Evolutionary conservation across 2,329 filamentous ascomycete species (phyloP).

Genomic region (Xylaria polymorpha): DNA sequence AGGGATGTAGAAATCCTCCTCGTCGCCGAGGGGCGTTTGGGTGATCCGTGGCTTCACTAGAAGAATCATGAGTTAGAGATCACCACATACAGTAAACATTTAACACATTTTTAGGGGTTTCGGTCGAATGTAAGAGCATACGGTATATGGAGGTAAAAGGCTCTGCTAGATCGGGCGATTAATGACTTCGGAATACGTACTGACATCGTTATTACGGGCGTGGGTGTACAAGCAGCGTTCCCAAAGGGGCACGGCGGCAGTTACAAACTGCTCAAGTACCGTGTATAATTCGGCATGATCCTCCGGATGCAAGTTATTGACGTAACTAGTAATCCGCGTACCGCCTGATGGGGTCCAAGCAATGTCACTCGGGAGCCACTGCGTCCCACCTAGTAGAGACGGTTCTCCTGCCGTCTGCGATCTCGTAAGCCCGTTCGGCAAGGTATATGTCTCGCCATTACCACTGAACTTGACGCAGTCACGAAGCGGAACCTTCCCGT

Average conservation of each 20-base stretch:
- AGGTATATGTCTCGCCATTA: constrained; percentile 46
- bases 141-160: neutral
- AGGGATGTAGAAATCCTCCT: constrained; percentile 26
- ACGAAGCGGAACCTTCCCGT: constrained; percentile 51
- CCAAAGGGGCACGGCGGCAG: constrained; percentile 59
- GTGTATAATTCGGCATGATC: constrained; percentile 54
- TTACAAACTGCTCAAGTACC: constrained; percentile 57
- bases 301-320: constrained; percentile 64
- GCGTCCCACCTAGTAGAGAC: constrained; percentile 49
- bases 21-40: constrained; percentile 8
- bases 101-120: neutral
- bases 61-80: neutral
- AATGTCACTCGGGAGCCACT: constrained; percentile 65
- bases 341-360: constrained; percentile 52
- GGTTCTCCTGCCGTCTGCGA: neutral
- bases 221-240: constrained; percentile 47
- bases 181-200: constrained; percentile 13
- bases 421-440: neutral
- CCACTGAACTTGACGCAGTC: constrained; percentile 46
- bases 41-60: constrained; percentile 35
- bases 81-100: neutral
- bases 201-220: constrained; percentile 3
- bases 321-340: constrained; percentile 60
- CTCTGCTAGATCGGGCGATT: neutral
- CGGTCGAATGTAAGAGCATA: neutral